Percentiles rank a stretch among this genome's conserved stretches.
phyloP scores from a whole-genome alignment of 2,329 filamentous ascomycete species.

The Xylariaceae sp. region DNA sequence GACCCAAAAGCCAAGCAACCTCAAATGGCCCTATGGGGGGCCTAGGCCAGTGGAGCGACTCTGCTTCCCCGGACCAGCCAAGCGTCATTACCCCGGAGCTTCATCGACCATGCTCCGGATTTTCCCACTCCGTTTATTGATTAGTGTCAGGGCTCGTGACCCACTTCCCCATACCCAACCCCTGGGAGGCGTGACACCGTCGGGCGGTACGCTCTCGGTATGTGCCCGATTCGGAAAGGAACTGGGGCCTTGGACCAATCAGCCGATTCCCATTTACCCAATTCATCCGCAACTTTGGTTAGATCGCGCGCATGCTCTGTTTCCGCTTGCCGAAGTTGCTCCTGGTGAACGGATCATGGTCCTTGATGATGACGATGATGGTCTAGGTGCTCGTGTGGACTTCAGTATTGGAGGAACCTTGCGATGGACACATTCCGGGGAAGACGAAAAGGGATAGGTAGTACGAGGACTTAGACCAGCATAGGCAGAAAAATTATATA shows the following conservation, averaged over 20 bases:
- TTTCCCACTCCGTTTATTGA: not conserved
- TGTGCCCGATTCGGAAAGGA: conserved; percentile 6
- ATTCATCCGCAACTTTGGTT: conserved; percentile 15
- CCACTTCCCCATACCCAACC: not conserved
- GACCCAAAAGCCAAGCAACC: not conserved
- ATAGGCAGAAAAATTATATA: not conserved
- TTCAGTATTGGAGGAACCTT: too few species aligned
- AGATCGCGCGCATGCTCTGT: conserved; percentile 3
- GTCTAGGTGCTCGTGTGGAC: too few species aligned
- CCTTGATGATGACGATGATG: not conserved
- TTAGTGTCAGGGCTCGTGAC: not conserved
- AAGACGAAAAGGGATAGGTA: too few species aligned
- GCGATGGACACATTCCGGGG: too few species aligned
- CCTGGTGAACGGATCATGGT: not conserved
- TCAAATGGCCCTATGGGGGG: not conserved
- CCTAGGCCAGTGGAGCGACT: not conserved
- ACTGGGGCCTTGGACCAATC: conserved; percentile 9
- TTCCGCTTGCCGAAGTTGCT: conserved; percentile 3
- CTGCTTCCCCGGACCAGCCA: not conserved
- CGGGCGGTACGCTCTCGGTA: not conserved
- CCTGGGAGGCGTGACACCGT: not conserved
- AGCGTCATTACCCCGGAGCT: not conserved
- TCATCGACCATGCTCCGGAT: not conserved
- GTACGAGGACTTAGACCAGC: too few species aligned
- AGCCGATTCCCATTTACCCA: conserved; percentile 13